These are phyloP conservation scores for Ceratocystis huliohia DNA, from an alignment of 2,329 filamentous ascomycete species.

Conservation along the genomic window DNA sequence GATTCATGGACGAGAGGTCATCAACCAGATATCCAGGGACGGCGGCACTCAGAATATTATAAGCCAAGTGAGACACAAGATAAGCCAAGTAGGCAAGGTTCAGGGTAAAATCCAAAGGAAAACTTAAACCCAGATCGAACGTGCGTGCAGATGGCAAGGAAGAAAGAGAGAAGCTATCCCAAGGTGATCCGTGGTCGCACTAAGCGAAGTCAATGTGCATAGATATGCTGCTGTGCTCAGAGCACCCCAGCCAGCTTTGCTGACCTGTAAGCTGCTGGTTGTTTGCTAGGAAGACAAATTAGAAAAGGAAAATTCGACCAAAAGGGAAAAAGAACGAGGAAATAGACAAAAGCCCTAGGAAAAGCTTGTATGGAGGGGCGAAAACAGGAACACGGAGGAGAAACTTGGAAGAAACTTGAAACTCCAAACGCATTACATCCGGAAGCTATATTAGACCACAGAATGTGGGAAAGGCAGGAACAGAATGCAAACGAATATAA, in stretches of 20 bases:
- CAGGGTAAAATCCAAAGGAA: not conserved
- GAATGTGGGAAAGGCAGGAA: not conserved
- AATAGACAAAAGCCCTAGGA: not conserved
- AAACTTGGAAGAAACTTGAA: not conserved
- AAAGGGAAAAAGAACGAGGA: not conserved
- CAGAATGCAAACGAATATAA: not conserved
- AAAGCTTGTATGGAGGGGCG: not conserved
- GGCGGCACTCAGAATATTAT: not conserved
- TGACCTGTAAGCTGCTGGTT: not conserved
- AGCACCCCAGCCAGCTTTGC: not conserved
- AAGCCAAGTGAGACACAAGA: not conserved
- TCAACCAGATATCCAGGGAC: not conserved
- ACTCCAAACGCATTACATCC: conserved; percentile 9
- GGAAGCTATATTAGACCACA: not conserved
- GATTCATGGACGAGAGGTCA: not conserved
- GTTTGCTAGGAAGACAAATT: not conserved
- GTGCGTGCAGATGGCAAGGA: conserved; percentile 7
- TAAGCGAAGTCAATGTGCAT: conserved; percentile 5
- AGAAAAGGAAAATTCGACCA: not conserved
- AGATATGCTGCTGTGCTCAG: not conserved
- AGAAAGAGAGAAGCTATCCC: not conserved
- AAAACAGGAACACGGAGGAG: conserved; percentile 8
- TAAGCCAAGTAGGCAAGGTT: not conserved
- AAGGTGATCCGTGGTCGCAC: conserved; percentile 7
- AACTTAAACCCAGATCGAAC: conserved; percentile 9